Conservation (phyloP, 208 protist genomes). For the Jaenimonas drosophilae region DNA sequence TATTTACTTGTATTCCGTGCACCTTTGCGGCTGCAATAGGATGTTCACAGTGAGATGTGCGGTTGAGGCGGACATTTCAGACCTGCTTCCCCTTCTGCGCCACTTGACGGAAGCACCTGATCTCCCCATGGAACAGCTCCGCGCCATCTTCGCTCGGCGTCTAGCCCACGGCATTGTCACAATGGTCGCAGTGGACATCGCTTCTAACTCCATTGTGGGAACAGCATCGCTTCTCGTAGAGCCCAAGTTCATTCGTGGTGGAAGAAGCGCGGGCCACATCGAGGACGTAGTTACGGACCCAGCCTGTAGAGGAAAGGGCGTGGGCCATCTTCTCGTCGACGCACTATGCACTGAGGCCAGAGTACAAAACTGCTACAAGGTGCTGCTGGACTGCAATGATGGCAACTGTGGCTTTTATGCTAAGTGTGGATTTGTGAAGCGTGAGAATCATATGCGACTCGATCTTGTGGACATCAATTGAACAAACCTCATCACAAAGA, state of each 20-base stretch:
- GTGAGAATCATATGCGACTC: conserved; percentile 67
- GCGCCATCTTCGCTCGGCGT: conserved; percentile 14
- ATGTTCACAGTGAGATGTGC: conserved; percentile 8
- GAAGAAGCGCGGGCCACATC: conserved; percentile 66
- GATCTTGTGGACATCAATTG: too few species aligned
- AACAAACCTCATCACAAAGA: not conserved
- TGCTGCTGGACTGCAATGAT: conserved; percentile 74
- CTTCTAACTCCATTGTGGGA: conserved; percentile 25
- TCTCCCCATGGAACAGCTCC: conserved; percentile 6
- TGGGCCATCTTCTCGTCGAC: conserved; percentile 42
- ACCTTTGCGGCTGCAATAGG: conserved; percentile 7
- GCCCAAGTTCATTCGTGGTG: conserved; percentile 65
- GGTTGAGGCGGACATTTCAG: conserved; percentile 8
- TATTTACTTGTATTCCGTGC: too few species aligned
- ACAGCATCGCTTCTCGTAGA: conserved; percentile 75
- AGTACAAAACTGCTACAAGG: conserved; percentile 77
- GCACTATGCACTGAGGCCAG: conserved; percentile 25
- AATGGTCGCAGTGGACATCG: conserved; percentile 30
- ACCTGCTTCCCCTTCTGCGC: conserved; percentile 17
- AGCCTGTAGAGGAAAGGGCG: conserved; percentile 31
- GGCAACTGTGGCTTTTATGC: conserved; percentile 38
- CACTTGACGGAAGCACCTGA: conserved; percentile 20
- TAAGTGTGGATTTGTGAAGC: conserved; percentile 44
- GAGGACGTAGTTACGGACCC: conserved; percentile 79
- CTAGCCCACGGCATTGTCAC: conserved; percentile 31